Evolutionary conservation across 352 stramenopile species (phyloP).

Genomic region (Phytophthora gonapodyides): DNA sequence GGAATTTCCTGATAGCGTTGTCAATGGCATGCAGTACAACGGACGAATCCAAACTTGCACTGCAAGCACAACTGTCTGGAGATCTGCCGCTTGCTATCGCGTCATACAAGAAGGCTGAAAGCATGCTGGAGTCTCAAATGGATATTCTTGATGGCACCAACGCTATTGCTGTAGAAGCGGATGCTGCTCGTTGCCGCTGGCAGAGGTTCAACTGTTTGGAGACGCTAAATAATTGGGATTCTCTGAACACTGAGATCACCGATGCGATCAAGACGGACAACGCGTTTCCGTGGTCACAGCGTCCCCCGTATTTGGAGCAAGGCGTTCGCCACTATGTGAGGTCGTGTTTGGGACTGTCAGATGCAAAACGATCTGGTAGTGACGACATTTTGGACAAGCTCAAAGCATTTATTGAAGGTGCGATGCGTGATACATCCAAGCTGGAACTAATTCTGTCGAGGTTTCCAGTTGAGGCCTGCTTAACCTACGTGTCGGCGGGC

Average conservation of each 20-base stretch:
- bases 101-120: conserved; percentile 75
- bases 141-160: conserved; percentile 42
- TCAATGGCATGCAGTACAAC: conserved; percentile 55
- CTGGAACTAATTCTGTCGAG: conserved; percentile 45
- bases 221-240: conserved; percentile 72
- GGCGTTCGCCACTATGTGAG: conserved; percentile 58
- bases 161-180: conserved; percentile 37
- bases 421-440: conserved; percentile 36
- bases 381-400: conserved; percentile 25
- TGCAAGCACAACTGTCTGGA: conserved; percentile 69
- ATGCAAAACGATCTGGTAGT: conserved; percentile 12
- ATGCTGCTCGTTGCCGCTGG: conserved; percentile 64
- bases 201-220: conserved; percentile 68
- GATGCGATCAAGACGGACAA: conserved; percentile 19
- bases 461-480: conserved; percentile 58
- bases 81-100: conserved; percentile 71
- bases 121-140: conserved; percentile 43
- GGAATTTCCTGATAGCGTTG: conserved; percentile 65
- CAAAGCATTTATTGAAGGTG: conserved; percentile 26
- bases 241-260: conserved; percentile 52
- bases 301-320: conserved; percentile 71
- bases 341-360: conserved; percentile 44
- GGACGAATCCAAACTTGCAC: conserved; percentile 58
- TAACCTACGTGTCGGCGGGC: conserved; percentile 47
- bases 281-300: conserved; percentile 60